Evolutionary conservation across 1,139 yeast genomes (phyloP).

Genomic region (Hyphopichia fennica): DNA sequence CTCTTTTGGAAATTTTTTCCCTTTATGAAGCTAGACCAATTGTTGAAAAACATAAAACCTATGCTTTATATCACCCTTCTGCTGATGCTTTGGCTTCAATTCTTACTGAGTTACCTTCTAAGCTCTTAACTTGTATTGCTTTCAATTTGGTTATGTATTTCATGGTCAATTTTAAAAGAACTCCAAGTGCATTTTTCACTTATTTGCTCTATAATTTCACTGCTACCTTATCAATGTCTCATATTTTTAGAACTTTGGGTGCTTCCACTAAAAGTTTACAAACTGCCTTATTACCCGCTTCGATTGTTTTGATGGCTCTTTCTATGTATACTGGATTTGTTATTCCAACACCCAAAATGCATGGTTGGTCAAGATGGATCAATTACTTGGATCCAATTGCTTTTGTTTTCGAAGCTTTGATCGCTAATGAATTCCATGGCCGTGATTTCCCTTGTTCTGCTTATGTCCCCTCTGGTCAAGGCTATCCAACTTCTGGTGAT

Average conservation of each 20-base stretch:
- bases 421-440: constrained; percentile 56
- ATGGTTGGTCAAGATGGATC: constrained; percentile 66
- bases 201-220: constrained; percentile 47
- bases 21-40: constrained; percentile 60
- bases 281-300: constrained; percentile 65
- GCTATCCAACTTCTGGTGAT: constrained; percentile 27
- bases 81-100: constrained; percentile 66
- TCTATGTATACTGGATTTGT: constrained; percentile 62
- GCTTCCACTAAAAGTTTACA: constrained; percentile 53
- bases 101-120: constrained; percentile 58
- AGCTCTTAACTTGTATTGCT: constrained; percentile 42
- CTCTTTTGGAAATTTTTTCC: constrained; percentile 57
- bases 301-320: constrained; percentile 52
- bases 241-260: constrained; percentile 62
- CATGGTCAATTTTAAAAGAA: constrained; percentile 54
- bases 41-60: constrained; percentile 60
- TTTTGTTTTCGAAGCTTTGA: constrained; percentile 55
- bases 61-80: constrained; percentile 64
- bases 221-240: constrained; percentile 53
- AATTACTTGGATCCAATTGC: constrained; percentile 57
- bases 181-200: constrained; percentile 62
- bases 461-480: constrained; percentile 51
- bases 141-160: constrained; percentile 55
- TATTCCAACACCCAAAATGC: constrained; percentile 57
- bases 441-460: constrained; percentile 48